Conservation (phyloP, 1,139 yeast species). For the Candida frijolesensis region DNA sequence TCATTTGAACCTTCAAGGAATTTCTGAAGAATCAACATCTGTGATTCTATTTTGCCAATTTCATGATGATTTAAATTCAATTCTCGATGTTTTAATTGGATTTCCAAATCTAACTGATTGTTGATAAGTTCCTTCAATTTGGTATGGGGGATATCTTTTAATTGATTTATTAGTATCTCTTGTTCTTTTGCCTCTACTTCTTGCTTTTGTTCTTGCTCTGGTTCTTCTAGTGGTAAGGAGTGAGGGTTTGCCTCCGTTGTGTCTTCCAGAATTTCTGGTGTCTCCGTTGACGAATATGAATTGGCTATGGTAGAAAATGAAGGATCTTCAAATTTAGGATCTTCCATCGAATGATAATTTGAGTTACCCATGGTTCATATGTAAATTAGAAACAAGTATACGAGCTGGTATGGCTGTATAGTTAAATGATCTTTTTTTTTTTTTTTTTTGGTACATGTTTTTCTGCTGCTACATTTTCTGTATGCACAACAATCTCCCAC, state of each 20-base stretch:
- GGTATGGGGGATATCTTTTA: constrained; percentile 38
- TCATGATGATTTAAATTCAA: constrained; percentile 60
- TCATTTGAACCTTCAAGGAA: constrained; percentile 53
- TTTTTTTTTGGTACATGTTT: not conserved
- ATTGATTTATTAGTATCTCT: constrained; percentile 24
- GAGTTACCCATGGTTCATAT: not conserved
- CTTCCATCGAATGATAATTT: not conserved
- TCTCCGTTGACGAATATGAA: not conserved
- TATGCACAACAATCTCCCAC: too few species aligned
- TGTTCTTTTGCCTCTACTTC: constrained; percentile 1
- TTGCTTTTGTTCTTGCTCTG: constrained; percentile 10
- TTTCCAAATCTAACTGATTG: constrained; percentile 67
- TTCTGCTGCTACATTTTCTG: too few species aligned
- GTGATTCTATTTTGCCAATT: constrained; percentile 64
- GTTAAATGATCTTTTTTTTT: not conserved
- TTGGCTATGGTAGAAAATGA: not conserved
- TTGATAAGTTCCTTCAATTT: constrained; percentile 42
- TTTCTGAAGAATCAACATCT: constrained; percentile 53
- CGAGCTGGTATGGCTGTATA: not conserved
- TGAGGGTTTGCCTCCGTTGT: constrained; percentile 2
- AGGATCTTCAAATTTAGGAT: constrained; percentile 11
- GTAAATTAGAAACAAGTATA: not conserved
- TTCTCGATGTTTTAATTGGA: constrained; percentile 70
- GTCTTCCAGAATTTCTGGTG: constrained; percentile 1
- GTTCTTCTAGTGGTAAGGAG: not conserved